These are phyloP conservation scores for Tricholoma flavovirens DNA, from an alignment of 768 basidiomycete species.

Conservation along the genomic window DNA sequence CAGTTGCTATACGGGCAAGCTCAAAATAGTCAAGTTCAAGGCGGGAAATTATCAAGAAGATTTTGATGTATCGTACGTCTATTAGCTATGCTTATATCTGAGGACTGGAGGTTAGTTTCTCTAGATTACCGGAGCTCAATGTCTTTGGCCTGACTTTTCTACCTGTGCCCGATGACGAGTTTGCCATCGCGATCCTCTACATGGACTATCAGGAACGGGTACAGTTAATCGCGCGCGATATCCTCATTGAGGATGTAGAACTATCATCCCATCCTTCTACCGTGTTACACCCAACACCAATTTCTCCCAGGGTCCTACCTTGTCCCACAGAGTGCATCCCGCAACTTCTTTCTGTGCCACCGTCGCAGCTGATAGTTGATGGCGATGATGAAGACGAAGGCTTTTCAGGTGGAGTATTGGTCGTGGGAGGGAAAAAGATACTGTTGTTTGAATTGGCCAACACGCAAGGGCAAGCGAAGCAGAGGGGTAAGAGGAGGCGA, in stretches of 20 bases:
- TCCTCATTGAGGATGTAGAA: conserved; percentile 44
- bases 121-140: conserved; percentile 61
- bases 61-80: conserved; percentile 59
- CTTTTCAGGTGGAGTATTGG: conserved; percentile 63
- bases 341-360: conserved; percentile 35
- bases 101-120: not conserved
- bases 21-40: conserved; percentile 57
- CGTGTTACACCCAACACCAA: conserved; percentile 45
- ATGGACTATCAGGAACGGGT: conserved; percentile 55
- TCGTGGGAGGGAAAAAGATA: conserved; percentile 64
- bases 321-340: conserved; percentile 34
- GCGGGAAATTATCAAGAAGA: conserved; percentile 50
- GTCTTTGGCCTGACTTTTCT: conserved; percentile 65
- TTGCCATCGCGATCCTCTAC: conserved; percentile 61
- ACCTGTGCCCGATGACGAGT: conserved; percentile 34
- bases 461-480: conserved; percentile 41
- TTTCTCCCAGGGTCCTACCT: conserved; percentile 46
- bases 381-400: conserved; percentile 24
- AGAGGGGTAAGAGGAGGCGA: conserved; percentile 49
- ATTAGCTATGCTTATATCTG: not conserved
- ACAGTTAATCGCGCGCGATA: conserved; percentile 58
- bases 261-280: conserved; percentile 43
- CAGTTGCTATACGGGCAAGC: conserved; percentile 63
- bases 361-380: conserved; percentile 20
- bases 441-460: conserved; percentile 55